phyloP scores from a whole-genome alignment of 495 filamentous ascomycete species.

The Podospora australis region DNA sequence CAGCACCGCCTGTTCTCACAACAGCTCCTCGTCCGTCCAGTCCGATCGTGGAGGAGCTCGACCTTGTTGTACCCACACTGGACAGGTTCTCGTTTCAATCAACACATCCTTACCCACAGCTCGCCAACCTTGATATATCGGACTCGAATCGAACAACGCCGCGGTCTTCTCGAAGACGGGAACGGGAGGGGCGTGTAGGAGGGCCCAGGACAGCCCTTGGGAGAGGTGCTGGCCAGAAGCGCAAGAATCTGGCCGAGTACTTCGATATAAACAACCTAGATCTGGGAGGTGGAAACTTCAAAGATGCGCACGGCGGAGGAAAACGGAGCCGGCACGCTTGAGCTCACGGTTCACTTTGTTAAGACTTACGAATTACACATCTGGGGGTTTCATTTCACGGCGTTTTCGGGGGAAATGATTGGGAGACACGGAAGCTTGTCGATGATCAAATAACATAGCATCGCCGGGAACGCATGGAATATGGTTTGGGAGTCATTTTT shows the following conservation, averaged over 20 bases:
- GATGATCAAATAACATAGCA: conserved; percentile 9
- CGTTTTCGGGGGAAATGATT: conserved; percentile 2
- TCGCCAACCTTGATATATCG: conserved; percentile 45
- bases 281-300: conserved; percentile 45
- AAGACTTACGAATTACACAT: conserved; percentile 42
- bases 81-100: conserved; percentile 69
- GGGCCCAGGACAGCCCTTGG: conserved; percentile 44
- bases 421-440: conserved; percentile 2
- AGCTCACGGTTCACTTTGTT: neutral
- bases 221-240: conserved; percentile 65
- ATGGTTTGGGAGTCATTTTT: conserved; percentile 2
- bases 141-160: conserved; percentile 38
- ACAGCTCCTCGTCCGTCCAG: conserved; percentile 16
- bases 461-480: conserved; percentile 14
- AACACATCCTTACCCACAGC: conserved; percentile 56
- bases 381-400: neutral
- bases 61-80: conserved; percentile 34
- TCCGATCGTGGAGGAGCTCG: conserved; percentile 23
- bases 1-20: conserved; percentile 19
- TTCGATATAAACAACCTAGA: conserved; percentile 70
- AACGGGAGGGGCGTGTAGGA: conserved; percentile 27
- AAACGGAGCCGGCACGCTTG: conserved; percentile 59
- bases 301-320: conserved; percentile 57
- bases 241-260: conserved; percentile 71
- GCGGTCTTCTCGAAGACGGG: conserved; percentile 45